Conservation (phyloP, 2,329 filamentous ascomycete species). For the Drechslera avenae region DNA sequence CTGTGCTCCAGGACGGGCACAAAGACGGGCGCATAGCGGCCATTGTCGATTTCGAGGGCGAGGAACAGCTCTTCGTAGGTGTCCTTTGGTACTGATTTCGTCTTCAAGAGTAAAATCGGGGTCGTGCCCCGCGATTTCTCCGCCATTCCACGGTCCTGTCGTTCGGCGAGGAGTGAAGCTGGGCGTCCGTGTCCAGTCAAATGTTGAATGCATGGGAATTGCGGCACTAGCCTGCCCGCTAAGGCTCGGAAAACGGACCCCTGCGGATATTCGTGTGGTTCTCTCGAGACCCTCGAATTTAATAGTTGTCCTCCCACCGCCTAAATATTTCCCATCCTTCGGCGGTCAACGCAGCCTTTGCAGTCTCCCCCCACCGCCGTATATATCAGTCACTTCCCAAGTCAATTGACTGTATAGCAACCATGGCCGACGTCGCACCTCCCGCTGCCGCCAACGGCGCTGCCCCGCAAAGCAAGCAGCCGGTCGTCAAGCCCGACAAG, state of each 20-base stretch:
- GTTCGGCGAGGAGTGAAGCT: slow-evolving; percentile 15
- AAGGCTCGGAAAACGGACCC: slow-evolving; percentile 27
- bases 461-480: slow-evolving; percentile 44
- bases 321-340: slow-evolving; percentile 6
- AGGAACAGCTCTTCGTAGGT: slow-evolving; percentile 73
- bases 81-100: slow-evolving; percentile 72
- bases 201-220: slow-evolving; percentile 9
- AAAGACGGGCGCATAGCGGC: slow-evolving; percentile 67
- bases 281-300: slow-evolving; percentile 30
- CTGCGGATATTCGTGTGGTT: slow-evolving; percentile 23
- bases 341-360: slow-evolving; percentile 9
- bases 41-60: slow-evolving; percentile 48
- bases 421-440: slow-evolving; percentile 48
- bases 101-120: slow-evolving; percentile 77
- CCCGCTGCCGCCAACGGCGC: slow-evolving; percentile 39
- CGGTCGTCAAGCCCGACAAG: slow-evolving; percentile 71
- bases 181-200: slow-evolving; percentile 1
- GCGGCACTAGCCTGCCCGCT: slow-evolving; percentile 15
- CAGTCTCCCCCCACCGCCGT: slow-evolving; percentile 15
- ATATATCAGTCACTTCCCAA: slow-evolving; percentile 20
- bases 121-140: slow-evolving; percentile 28
- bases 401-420: slow-evolving; percentile 26
- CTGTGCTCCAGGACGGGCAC: slow-evolving; percentile 77
- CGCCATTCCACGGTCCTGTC: slow-evolving; percentile 39
- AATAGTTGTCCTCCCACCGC: slow-evolving; percentile 27